phyloP scores from a whole-genome alignment of 768 basidiomycete genomes.

The Mycena galopus region DNA sequence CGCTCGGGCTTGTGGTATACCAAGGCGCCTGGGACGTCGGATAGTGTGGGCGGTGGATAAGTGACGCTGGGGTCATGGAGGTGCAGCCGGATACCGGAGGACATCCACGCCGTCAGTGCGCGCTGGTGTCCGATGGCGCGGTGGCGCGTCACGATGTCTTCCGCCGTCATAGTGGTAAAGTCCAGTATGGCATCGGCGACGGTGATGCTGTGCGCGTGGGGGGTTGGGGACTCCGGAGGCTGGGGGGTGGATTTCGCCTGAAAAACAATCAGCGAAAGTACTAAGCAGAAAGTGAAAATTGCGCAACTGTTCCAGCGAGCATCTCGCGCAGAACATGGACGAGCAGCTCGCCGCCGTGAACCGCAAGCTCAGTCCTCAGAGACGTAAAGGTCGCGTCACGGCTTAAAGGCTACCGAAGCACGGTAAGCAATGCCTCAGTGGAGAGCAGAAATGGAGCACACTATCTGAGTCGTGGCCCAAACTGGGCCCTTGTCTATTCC shows the following conservation, averaged over 20 bases:
- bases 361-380: conserved; percentile 71
- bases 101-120: conserved; percentile 49
- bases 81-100: conserved; percentile 54
- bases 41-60: conserved; percentile 8
- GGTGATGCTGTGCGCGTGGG: conserved; percentile 73
- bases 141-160: conserved; percentile 64
- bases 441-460: conserved; percentile 49
- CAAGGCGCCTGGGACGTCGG: conserved; percentile 43
- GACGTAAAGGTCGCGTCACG: conserved; percentile 63
- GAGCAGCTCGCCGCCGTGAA: conserved; percentile 75
- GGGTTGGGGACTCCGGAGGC: conserved; percentile 46
- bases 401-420: conserved; percentile 62
- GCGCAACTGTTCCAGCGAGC: conserved; percentile 63
- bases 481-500: conserved; percentile 88
- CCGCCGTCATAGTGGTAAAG: conserved; percentile 70
- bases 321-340: conserved; percentile 79
- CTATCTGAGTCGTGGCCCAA: conserved; percentile 68
- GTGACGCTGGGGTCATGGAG: conserved; percentile 48
- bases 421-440: neutral
- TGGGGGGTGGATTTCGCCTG: conserved; percentile 69
- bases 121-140: conserved; percentile 79
- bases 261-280: neutral
- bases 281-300: neutral
- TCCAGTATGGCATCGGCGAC: conserved; percentile 65
- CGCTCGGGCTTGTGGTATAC: conserved; percentile 54